phyloP scores from a whole-genome alignment of 2,329 filamentous ascomycete genomes.

The Colletotrichum salicis region DNA sequence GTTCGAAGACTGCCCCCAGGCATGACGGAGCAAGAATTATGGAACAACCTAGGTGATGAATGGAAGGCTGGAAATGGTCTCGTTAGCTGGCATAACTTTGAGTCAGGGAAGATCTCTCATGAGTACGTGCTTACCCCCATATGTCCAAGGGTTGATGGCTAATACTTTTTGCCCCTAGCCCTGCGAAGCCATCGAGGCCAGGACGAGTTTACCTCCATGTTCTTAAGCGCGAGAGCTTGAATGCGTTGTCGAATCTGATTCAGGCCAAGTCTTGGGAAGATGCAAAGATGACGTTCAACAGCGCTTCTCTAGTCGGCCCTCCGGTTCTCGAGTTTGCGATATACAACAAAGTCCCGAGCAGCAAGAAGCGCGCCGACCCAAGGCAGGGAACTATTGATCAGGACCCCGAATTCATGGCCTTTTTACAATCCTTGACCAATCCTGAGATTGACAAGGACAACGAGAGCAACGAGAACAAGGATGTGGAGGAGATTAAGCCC shows the following conservation, averaged over 20 bases:
- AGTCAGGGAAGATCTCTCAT: constrained; percentile 77
- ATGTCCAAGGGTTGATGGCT: constrained; percentile 8
- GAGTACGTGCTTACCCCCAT: constrained; percentile 68
- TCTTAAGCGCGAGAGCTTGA: constrained; percentile 74
- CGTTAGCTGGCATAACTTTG: constrained; percentile 83
- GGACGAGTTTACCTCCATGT: constrained; percentile 86
- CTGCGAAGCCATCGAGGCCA: constrained; percentile 86
- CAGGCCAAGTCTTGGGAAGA: constrained; percentile 80
- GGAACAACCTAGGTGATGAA: constrained; percentile 75
- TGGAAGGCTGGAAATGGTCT: constrained; percentile 86
- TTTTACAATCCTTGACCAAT: constrained; percentile 88
- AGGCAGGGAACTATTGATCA: constrained; percentile 96
- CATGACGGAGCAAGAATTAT: constrained; percentile 83
- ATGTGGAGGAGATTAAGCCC: constrained; percentile 60
- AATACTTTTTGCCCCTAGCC: constrained; percentile 56
- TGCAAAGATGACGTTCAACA: constrained; percentile 79
- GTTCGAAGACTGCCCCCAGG: constrained; percentile 87
- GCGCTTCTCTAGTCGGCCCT: constrained; percentile 78
- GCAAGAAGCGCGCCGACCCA: constrained; percentile 80
- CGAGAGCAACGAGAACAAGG: constrained; percentile 55
- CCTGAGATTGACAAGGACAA: constrained; percentile 62
- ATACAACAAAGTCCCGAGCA: constrained; percentile 83
- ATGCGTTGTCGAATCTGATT: constrained; percentile 75
- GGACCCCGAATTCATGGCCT: constrained; percentile 94
- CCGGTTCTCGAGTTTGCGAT: constrained; percentile 84